A percentile compares a stretch with the other conserved stretches of the same genome.
Conservation (phyloP, 2,329 filamentous ascomycete species). For the Reticulascus tulasneorum region DNA sequence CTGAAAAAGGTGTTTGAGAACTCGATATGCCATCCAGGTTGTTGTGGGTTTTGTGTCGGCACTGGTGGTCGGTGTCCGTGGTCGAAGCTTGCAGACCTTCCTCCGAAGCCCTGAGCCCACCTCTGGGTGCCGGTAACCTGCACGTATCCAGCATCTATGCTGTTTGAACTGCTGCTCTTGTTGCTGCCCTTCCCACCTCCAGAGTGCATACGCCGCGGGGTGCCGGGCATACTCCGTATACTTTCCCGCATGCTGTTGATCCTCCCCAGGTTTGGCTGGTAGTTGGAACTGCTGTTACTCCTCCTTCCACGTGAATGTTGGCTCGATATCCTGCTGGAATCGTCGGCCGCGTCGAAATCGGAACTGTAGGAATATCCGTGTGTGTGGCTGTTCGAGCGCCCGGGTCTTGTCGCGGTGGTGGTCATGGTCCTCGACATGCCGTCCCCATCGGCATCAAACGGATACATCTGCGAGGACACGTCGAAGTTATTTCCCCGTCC, state of each 20-base stretch:
- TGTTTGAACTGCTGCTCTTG: constrained; percentile 66
- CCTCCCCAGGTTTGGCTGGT: constrained; percentile 54
- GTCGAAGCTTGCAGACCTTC: constrained; percentile 73
- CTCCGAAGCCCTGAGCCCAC: constrained; percentile 47
- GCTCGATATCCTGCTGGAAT: constrained; percentile 49
- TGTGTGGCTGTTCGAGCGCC: constrained; percentile 15
- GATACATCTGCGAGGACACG: constrained; percentile 8
- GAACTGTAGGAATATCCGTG: constrained; percentile 59
- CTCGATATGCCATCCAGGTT: constrained; percentile 41
- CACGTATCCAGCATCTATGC: constrained; percentile 60
- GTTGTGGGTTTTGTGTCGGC: constrained; percentile 18
- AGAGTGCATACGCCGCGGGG: constrained; percentile 45
- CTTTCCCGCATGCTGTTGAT: constrained; percentile 60
- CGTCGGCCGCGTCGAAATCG: constrained; percentile 54
- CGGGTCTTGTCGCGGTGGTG: constrained; percentile 19
- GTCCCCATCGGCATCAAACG: constrained; percentile 12
- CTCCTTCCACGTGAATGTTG: constrained; percentile 56
- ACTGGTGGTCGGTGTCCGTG: constrained; percentile 46
- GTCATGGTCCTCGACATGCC: constrained; percentile 7
- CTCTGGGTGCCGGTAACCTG: constrained; percentile 56
- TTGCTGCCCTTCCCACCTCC: constrained; percentile 64
- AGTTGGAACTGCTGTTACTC: constrained; percentile 78
- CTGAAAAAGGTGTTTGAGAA: constrained; percentile 44
- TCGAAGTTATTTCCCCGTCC: constrained; percentile 6
- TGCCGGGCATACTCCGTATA: constrained; percentile 31